Evolutionary conservation across 192 early-diverging fungal species (phyloP), one percentile per base, ranked within the genome.

Genomic region (Linnemannia schmuckeri): DNA sequence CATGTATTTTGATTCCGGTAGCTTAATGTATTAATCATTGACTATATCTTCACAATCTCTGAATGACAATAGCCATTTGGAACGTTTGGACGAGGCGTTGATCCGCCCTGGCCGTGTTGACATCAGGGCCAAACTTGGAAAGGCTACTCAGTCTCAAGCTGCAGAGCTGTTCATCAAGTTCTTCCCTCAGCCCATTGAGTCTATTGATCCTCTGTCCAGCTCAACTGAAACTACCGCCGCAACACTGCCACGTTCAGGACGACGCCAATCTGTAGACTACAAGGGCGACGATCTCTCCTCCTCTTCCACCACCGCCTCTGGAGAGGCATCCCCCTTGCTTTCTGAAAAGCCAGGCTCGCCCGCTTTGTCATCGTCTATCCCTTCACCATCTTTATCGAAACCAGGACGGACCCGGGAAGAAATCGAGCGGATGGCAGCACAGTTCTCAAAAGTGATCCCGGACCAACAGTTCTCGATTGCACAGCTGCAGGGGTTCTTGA

Each of bases 31-130:
- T 37, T 40, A n/a, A 15, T 8, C 7, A 35, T 37, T 54, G 35
- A 44, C 47, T 1, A 52, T 68, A 8, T 69, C 49, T 71, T 30
- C 12, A 10, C n/a, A 0, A 2, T 22, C 27, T 22, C 33, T 75
- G 4, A 1, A 3, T 4, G 4, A 1, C 70, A 6, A 1, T 74
- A 92, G 91, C 57, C 94, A 96, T 77, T 55, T 94, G 24, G 91
- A 91, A 24, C 90, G 92, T 15, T 88, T 96, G n/a, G 95, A 96
- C 87, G 90, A 93, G 88, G 94, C 95, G 35, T 83, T 96, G 70
- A 95, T 94, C 75, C 90, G 94, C 61, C 94, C 95, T 41, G 95
- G 95, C 2, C 91, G 95, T 37, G 93, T 95, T 22, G 95, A 96
- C 78, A 76, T 94, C 0, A 72, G 91, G 66, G 88, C 91, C 6